Evolutionary conservation across 2,329 filamentous ascomycete species (phyloP).

Genomic region (Cladosporium sp.): DNA sequence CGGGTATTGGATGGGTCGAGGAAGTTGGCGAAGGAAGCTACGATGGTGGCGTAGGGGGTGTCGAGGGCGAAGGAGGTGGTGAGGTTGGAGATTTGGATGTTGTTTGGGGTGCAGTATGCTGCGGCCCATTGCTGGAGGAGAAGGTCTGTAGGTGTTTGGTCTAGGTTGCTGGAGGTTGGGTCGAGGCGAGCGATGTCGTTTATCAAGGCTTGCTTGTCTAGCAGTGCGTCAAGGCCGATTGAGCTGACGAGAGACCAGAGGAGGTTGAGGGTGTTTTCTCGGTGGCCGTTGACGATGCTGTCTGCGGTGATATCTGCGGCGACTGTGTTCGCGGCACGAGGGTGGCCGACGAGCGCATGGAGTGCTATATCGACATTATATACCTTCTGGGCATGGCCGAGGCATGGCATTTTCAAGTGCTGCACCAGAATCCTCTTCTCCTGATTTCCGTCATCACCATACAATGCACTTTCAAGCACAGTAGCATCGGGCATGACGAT

Average conservation of each 20-base stretch:
- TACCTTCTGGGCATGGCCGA: constrained; percentile 51
- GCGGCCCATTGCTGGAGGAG: constrained; percentile 55
- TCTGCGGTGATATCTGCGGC: constrained; percentile 46
- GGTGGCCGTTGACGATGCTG: constrained; percentile 60
- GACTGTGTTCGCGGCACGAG: constrained; percentile 37
- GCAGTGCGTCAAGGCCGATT: constrained; percentile 49
- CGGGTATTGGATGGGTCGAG: constrained; percentile 23
- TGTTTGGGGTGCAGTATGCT: constrained; percentile 44
- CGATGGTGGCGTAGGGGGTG: constrained; percentile 49
- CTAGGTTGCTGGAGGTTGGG: neutral
- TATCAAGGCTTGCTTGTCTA: constrained; percentile 52
- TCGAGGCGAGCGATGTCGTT: constrained; percentile 36
- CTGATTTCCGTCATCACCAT: constrained; percentile 28
- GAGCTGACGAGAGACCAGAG: constrained; percentile 57
- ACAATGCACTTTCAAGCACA: constrained; percentile 34
- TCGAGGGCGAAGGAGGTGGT: constrained; percentile 56
- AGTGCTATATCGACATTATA: constrained; percentile 58
- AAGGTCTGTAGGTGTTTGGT: neutral
- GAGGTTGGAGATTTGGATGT: constrained; percentile 48
- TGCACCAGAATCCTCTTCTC: constrained; percentile 48
- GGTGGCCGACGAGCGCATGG: constrained; percentile 44
- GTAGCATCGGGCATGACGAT: constrained; percentile 44
- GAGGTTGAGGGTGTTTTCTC: constrained; percentile 58
- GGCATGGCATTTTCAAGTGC: constrained; percentile 54
- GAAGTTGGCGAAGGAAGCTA: constrained; percentile 52